Evolutionary conservation across 768 basidiomycete genomes (phyloP), one percentile per base, ranked within the genome.

Genomic region (Coprinopsis marcescibilis): DNA sequence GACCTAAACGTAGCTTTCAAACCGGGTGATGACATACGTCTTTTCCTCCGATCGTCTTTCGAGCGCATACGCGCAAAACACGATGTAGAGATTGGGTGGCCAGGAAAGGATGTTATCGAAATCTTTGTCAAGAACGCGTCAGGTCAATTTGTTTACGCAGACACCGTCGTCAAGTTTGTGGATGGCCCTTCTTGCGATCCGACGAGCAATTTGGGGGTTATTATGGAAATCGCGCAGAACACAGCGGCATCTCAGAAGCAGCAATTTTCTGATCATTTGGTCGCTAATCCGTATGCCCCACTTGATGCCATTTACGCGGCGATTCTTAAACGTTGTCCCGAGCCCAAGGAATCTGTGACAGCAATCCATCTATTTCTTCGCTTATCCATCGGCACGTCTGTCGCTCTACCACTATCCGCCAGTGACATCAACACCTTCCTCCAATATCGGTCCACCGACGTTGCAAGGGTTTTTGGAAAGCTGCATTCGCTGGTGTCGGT

Each of bases 81-180:
- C 13, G 15, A 15, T 8, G 35, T 26, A 19, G n/a, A 15, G 3
- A 27, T n/a, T 11, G 4, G 17, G 7, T 52, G 51, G 51, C 46
- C 35, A 3, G 21, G 19, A 2, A 46, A 52, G 17, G 30, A 39
- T 7, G 41, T 41, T 11, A 27, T 52, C 17, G n/a, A 26, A 12
- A 38, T n/a, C 6, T 46, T 52, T 8, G 46, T 44, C 1, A 11
- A 23, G 4, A 13, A 24, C 11, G 23, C 42, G 13, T 40, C 45
- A 4, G 51, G 51, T 10, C 36, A 43, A 13, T 48, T 52, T 24
- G 34, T 47, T 15, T 52, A 48, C 20, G 50, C 40, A 1, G 26
- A 35, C 14, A 43, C 41, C 7, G 23, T 45, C 13, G 13, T 48
- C 8, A 29, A 42, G 12, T 52, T 42, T 12, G 30, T 52, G n/a